A percentile compares a stretch with the other conserved stretches of the same genome.
phyloP scores from a whole-genome alignment of 805 yeast genomes.

The Metschnikowia shivogae region DNA sequence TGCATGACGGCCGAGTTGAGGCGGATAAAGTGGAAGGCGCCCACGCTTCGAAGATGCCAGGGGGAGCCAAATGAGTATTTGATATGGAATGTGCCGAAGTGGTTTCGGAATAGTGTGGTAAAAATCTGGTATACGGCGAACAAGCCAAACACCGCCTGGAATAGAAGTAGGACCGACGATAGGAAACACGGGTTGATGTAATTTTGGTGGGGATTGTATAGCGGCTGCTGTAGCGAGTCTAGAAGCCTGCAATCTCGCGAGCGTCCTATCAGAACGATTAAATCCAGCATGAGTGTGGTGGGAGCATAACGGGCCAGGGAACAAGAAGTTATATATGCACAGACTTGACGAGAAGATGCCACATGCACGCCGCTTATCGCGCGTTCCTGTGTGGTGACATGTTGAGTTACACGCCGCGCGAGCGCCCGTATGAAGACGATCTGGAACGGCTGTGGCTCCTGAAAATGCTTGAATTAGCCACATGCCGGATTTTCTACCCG shows the following conservation, averaged over 20 bases:
- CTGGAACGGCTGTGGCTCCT: not conserved
- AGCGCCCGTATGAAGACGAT: too few species aligned
- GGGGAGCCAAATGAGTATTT: slow-evolving; percentile 24
- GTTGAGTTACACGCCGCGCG: too few species aligned
- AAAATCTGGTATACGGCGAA: slow-evolving; percentile 16
- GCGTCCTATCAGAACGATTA: not conserved
- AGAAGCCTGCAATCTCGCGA: slow-evolving; percentile 7
- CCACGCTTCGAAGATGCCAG: slow-evolving; percentile 14
- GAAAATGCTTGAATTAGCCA: not conserved
- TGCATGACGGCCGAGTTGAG: slow-evolving; percentile 16
- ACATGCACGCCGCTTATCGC: not conserved
- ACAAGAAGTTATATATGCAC: too few species aligned
- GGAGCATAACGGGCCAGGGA: too few species aligned
- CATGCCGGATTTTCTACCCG: not conserved
- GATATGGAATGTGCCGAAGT: slow-evolving; percentile 20
- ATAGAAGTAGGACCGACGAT: slow-evolving; percentile 9
- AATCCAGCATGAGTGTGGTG: not conserved
- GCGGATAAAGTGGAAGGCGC: slow-evolving; percentile 14
- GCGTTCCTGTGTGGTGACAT: not conserved
- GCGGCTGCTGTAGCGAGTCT: slow-evolving; percentile 18
- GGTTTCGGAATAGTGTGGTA: slow-evolving; percentile 16
- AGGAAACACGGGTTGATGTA: slow-evolving; percentile 30
- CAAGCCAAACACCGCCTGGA: slow-evolving; percentile 14
- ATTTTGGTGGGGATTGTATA: slow-evolving; percentile 22
- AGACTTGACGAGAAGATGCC: too few species aligned